These are phyloP conservation scores for Exophiala sideris DNA, from an alignment of 2,329 filamentous ascomycete genomes.

Conservation along the genomic window DNA sequence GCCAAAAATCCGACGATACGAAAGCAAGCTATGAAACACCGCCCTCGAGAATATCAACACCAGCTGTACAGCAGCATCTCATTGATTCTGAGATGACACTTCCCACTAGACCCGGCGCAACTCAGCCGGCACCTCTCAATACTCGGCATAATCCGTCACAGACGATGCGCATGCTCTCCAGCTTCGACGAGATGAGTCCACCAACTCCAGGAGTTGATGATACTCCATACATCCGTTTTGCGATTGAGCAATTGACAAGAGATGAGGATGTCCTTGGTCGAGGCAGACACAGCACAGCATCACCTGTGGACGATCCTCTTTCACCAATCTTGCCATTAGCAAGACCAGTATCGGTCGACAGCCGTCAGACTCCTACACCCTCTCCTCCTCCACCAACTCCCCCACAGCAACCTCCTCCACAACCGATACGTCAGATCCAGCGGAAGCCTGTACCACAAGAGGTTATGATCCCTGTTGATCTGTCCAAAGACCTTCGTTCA, in stretches of 20 bases:
- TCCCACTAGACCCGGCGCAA: conserved; percentile 19
- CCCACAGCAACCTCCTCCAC: conserved; percentile 9
- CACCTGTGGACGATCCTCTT: conserved; percentile 16
- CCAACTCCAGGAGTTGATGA: conserved; percentile 77
- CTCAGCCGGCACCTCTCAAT: conserved; percentile 24
- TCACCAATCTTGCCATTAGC: conserved; percentile 2
- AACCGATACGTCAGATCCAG: conserved; percentile 11
- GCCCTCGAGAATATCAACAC: conserved; percentile 35
- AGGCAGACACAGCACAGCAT: conserved; percentile 47
- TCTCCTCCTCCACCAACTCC: conserved; percentile 18
- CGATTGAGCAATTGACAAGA: conserved; percentile 79
- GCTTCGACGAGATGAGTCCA: conserved; percentile 37
- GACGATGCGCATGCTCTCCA: conserved; percentile 30
- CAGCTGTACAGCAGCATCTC: conserved; percentile 17
- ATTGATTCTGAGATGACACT: conserved; percentile 29
- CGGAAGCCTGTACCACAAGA: conserved; percentile 20
- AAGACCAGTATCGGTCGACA: background rate
- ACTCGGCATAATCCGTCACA: conserved; percentile 20
- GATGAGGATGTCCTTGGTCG: conserved; percentile 62
- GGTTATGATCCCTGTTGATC: conserved; percentile 40
- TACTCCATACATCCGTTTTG: conserved; percentile 83
- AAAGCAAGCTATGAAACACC: conserved; percentile 45
- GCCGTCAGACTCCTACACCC: conserved; percentile 6
- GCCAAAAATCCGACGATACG: conserved; percentile 36
- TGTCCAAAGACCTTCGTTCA: conserved; percentile 42